Percentiles rank a stretch among this genome's conserved stretches.
phyloP scores from a whole-genome alignment of 768 basidiomycete genomes.

The Phallus indusiatus region DNA sequence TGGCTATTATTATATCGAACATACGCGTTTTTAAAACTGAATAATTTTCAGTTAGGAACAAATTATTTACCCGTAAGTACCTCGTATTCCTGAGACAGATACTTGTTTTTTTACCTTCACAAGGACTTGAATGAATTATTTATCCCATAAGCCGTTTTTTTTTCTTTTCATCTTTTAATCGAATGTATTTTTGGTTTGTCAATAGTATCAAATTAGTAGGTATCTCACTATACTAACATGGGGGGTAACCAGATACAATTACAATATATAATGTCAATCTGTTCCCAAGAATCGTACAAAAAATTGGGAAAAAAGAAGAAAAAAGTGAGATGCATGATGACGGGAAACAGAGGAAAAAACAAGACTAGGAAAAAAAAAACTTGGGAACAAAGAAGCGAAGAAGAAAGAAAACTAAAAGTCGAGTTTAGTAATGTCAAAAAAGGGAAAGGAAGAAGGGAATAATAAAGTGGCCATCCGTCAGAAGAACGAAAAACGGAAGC shows the following conservation, averaged over 20 bases:
- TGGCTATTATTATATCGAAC: not conserved
- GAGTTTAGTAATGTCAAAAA: not conserved
- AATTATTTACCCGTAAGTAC: slow-evolving; percentile 1
- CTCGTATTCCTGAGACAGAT: not conserved
- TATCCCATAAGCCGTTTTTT: not conserved
- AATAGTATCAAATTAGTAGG: not conserved
- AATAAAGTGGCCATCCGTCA: not conserved
- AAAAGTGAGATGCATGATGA: slow-evolving; percentile 24
- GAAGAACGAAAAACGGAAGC: not conserved
- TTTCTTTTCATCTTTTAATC: too few relatives aligned
- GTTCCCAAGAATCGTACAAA: slow-evolving; percentile 10
- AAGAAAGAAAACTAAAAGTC: slow-evolving; percentile 9
- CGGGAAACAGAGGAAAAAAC: slow-evolving; percentile 16
- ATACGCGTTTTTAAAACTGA: not conserved
- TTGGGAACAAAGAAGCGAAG: slow-evolving; percentile 7
- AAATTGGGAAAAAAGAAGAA: slow-evolving; percentile 18
- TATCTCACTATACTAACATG: not conserved
- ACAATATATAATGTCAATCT: not conserved
- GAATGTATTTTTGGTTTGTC: too few relatives aligned
- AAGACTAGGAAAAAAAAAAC: slow-evolving; percentile 3
- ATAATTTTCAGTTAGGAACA: not conserved
- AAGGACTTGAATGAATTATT: not conserved
- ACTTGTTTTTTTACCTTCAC: not conserved
- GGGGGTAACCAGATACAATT: not conserved
- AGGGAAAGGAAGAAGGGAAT: not conserved